Evolutionary conservation across 371 early-diverging fungal genomes (phyloP).

Genomic region (Apophysomyces elegans): DNA sequence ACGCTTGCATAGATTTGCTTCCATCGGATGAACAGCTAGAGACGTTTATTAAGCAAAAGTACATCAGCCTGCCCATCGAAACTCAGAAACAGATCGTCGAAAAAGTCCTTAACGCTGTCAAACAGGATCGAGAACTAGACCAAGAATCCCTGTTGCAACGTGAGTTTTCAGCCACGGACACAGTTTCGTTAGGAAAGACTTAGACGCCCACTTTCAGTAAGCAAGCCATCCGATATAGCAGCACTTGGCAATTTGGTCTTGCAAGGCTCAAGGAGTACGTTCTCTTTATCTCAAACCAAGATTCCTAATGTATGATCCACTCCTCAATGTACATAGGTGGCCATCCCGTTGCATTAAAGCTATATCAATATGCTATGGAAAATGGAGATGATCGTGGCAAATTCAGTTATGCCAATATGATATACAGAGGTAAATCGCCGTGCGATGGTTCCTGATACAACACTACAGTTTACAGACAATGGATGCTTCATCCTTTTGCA

Average conservation of each 20-base stretch:
- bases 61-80: neutral
- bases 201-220: neutral
- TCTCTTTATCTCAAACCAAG: neutral
- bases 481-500: neutral
- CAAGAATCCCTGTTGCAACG: neutral
- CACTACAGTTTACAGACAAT: no score
- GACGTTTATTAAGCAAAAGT: slow-evolving; percentile 1
- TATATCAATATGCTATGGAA: slow-evolving; percentile 48
- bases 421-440: slow-evolving; percentile 30
- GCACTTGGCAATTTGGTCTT: slow-evolving; percentile 1
- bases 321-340: slow-evolving; percentile 20
- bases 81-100: neutral
- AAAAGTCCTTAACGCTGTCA: neutral
- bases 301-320: no score
- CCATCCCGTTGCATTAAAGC: slow-evolving; percentile 37
- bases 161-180: neutral
- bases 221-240: neutral
- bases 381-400: slow-evolving; percentile 50
- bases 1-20: neutral
- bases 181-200: no score
- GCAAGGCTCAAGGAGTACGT: neutral
- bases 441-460: neutral
- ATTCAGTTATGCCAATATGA: slow-evolving; percentile 55
- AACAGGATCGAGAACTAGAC: neutral
- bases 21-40: slow-evolving; percentile 3